These are phyloP conservation scores for Aspergillus pseudoglaucus DNA, from an alignment of 2,329 filamentous ascomycete genomes.

Conservation along the genomic window DNA sequence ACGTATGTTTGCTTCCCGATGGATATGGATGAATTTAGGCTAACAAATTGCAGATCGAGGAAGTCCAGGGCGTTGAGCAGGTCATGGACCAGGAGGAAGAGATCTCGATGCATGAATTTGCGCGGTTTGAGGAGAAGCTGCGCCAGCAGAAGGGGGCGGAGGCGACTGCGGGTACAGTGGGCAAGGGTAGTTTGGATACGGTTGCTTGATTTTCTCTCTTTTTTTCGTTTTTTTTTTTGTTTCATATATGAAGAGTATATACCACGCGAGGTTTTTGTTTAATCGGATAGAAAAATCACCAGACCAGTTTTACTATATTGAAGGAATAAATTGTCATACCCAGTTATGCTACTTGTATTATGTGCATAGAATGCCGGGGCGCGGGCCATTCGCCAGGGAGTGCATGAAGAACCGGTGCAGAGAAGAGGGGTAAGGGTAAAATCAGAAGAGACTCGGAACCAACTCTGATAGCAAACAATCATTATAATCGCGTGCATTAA, in stretches of 20 bases:
- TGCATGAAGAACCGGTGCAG: too few relatives aligned
- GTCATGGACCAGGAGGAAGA: constrained; percentile 89
- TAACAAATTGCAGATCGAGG: constrained; percentile 65
- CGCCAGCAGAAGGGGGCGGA: constrained; percentile 50
- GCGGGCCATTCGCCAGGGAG: too few relatives aligned
- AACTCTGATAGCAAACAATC: too few relatives aligned
- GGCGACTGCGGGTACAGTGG: constrained; percentile 44
- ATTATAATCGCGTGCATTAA: too few relatives aligned
- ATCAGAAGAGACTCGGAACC: background rate
- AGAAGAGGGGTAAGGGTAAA: background rate
- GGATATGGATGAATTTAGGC: constrained; percentile 3
- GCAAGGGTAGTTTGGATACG: constrained; percentile 49
- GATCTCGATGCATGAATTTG: constrained; percentile 78
- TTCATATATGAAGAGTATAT: background rate
- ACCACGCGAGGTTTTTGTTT: background rate
- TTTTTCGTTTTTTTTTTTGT: background rate
- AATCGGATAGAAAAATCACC: background rate
- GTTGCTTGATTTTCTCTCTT: constrained; percentile 22
- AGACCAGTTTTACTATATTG: too few relatives aligned
- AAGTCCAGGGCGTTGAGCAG: constrained; percentile 87
- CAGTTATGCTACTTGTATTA: too few relatives aligned
- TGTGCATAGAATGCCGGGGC: too few relatives aligned
- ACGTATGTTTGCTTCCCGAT: constrained; percentile 52
- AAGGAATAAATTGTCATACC: too few relatives aligned
- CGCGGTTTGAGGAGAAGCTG: constrained; percentile 86